A percentile compares a stretch with the other conserved stretches of the same genome.
These are phyloP conservation scores for Croton setiger DNA, from an alignment of 441 rosid genomes.

Conservation along the genomic window DNA sequence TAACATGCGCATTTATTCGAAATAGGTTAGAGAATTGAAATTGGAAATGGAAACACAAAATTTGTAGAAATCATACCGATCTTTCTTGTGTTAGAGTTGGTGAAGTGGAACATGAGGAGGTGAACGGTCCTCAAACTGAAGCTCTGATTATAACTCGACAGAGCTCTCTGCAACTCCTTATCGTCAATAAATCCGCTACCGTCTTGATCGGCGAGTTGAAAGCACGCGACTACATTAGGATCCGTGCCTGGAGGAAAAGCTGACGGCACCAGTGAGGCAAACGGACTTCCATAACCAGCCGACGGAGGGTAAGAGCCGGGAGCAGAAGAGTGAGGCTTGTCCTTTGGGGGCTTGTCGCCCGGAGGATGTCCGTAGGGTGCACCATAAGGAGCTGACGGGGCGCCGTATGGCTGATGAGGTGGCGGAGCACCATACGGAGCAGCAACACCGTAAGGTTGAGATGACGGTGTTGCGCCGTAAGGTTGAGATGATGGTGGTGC, in stretches of 20 bases:
- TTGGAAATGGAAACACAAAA: neutral
- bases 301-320: neutral
- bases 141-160: slow-evolving; percentile 72
- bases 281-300: no score
- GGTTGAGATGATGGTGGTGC: no score
- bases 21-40: neutral
- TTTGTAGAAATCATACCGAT: slow-evolving; percentile 45
- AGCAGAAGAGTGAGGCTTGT: slow-evolving; percentile 32
- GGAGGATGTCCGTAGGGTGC: slow-evolving; percentile 41
- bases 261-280: no score
- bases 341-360: slow-evolving; percentile 49
- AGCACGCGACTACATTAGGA: no score
- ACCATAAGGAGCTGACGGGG: slow-evolving; percentile 35
- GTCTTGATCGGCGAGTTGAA: no score
- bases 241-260: no score
- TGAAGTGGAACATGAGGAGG: slow-evolving; percentile 80
- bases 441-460: slow-evolving; percentile 14
- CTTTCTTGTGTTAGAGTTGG: slow-evolving; percentile 66
- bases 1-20: slow-evolving; percentile 8
- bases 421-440: slow-evolving; percentile 35
- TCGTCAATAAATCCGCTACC: slow-evolving; percentile 64
- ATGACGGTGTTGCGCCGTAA: no score
- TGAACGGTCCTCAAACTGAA: slow-evolving; percentile 87
- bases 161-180: slow-evolving; percentile 78
- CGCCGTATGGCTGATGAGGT: slow-evolving; percentile 22